These are phyloP conservation scores for Phytopythium aichiense DNA, from an alignment of 352 stramenopile species.

Conservation along the genomic window DNA sequence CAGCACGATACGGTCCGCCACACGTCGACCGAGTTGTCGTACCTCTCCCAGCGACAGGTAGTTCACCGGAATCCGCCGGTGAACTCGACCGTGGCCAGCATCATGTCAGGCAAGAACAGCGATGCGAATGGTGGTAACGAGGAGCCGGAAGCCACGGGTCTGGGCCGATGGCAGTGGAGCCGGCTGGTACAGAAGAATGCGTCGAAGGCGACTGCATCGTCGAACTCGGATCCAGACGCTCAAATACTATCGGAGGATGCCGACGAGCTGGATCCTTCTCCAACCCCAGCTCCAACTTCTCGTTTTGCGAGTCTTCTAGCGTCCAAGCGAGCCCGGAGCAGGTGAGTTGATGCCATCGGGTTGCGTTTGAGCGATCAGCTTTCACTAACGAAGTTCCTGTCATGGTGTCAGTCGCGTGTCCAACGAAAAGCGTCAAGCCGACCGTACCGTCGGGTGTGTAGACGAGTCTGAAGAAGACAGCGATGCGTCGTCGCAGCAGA, in stretches of 20 bases:
- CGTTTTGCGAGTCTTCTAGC: not conserved
- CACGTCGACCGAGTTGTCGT: conserved; percentile 65
- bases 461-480: conserved; percentile 3
- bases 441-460: not conserved
- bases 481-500: not conserved
- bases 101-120: conserved; percentile 20
- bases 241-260: not conserved
- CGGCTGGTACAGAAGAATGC: conserved; percentile 45
- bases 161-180: conserved; percentile 68
- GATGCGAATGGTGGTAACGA: conserved; percentile 29
- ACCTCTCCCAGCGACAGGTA: conserved; percentile 76
- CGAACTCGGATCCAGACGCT: conserved; percentile 17
- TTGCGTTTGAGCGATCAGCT: not conserved
- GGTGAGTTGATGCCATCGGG: not conserved
- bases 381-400: not conserved
- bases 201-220: conserved; percentile 7
- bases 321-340: conserved; percentile 2
- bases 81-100: conserved; percentile 15
- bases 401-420: not conserved
- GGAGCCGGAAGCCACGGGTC: conserved; percentile 24
- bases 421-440: not conserved
- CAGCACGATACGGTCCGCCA: conserved; percentile 44
- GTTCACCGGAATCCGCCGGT: conserved; percentile 69
- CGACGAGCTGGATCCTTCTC: not conserved
- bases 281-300: not conserved